These are phyloP conservation scores for Rosa hybrid DNA, from an alignment of 331 rosid species.

Conservation along the genomic window DNA sequence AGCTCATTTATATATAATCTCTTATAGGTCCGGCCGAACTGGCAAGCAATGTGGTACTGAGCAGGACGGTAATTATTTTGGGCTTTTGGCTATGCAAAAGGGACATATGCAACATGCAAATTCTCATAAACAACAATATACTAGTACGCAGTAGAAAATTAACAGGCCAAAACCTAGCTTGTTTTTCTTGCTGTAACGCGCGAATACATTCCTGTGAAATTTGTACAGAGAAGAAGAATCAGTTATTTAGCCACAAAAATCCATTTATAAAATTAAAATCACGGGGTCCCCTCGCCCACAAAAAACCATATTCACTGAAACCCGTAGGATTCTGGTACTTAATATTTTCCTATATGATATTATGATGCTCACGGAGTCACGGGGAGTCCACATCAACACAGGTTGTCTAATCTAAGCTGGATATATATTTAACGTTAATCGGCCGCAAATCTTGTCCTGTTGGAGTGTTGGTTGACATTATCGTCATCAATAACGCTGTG, in stretches of 20 bases:
- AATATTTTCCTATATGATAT: neutral
- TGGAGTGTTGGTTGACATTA: conserved; percentile 17
- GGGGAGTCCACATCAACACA: conserved; percentile 36
- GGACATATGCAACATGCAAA: neutral
- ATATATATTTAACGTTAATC: conserved; percentile 7
- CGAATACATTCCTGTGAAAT: neutral
- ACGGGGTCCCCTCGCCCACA: neutral
- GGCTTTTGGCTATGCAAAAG: neutral
- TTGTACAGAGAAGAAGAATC: neutral
- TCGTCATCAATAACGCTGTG: conserved; percentile 18
- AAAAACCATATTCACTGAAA: neutral
- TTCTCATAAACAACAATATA: neutral
- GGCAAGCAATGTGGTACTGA: neutral
- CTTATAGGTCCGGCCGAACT: neutral
- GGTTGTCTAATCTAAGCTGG: conserved; percentile 11
- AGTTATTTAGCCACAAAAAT: neutral
- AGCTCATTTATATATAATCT: neutral
- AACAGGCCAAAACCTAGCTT: neutral
- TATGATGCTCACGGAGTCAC: conserved; percentile 8
- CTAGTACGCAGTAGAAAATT: neutral
- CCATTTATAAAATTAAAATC: neutral
- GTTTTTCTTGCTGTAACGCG: neutral
- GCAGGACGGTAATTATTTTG: neutral
- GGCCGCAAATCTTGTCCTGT: conserved; percentile 33
- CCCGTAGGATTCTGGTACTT: conserved; percentile 10